Percentiles rank a stretch among this genome's conserved stretches.
Evolutionary conservation across 345 rosid genomes (phyloP).

Genomic region (Citrus trifoliata): DNA sequence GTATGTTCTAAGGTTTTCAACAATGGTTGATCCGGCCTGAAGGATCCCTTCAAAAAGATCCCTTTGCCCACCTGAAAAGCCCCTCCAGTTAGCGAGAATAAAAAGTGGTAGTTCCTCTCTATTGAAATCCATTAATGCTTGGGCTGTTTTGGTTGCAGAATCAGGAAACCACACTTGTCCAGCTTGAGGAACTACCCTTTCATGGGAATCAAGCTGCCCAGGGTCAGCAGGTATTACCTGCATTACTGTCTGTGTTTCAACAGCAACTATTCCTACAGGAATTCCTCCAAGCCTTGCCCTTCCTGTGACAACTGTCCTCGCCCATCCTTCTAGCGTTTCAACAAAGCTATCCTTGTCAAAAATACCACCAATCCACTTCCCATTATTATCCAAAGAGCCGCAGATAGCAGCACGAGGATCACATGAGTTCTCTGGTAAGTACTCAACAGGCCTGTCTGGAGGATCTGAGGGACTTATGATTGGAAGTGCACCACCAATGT

Average conservation of each 20-base stretch:
- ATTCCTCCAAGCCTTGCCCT: constrained; percentile 99
- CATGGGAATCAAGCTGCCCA: constrained; percentile 99
- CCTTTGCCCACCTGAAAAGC: constrained; percentile 99
- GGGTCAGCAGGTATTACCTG: constrained; percentile 99
- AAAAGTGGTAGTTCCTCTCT: constrained; percentile 92
- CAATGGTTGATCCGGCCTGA: constrained; percentile 98
- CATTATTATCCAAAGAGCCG: constrained; percentile 56
- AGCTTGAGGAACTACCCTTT: constrained; percentile 97
- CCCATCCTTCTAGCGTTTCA: constrained; percentile 98
- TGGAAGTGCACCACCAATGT: constrained; percentile 80
- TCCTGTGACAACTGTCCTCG: constrained; percentile 99
- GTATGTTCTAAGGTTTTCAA: constrained; percentile 95
- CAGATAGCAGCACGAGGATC: constrained; percentile 98
- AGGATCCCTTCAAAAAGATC: constrained; percentile 99
- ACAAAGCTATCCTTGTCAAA: constrained; percentile 93
- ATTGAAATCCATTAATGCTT: constrained; percentile 95
- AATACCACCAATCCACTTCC: constrained; percentile 95
- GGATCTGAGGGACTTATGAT: constrained; percentile 60
- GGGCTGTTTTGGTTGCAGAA: constrained; percentile 97
- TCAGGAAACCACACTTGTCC: constrained; percentile 99
- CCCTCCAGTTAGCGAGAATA: constrained; percentile 99
- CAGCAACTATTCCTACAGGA: constrained; percentile 96
- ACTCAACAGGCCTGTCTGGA: constrained; percentile 86
- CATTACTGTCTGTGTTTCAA: constrained; percentile 98
- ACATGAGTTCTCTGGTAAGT: constrained; percentile 82